These are phyloP conservation scores for Wallemia mellicola DNA, from an alignment of 1,284 basidiomycete genomes.

Conservation along the genomic window DNA sequence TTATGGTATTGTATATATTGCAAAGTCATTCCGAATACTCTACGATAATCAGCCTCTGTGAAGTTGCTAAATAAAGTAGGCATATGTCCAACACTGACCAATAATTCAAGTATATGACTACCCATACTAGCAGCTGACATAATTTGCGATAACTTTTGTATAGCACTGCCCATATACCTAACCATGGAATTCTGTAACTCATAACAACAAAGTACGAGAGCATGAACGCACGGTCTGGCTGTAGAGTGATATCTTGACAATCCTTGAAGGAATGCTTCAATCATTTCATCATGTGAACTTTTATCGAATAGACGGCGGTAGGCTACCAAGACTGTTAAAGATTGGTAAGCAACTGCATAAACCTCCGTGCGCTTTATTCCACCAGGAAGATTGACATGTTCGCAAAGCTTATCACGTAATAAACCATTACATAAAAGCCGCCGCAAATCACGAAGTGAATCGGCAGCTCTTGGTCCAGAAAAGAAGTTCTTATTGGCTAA, in stretches of 20 bases:
- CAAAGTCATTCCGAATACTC: slow-evolving; percentile 79
- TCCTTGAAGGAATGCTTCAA: slow-evolving; percentile 57
- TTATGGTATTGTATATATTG: slow-evolving; percentile 86
- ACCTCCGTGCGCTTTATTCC: slow-evolving; percentile 43
- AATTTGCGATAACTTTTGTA: slow-evolving; percentile 72
- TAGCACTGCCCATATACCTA: slow-evolving; percentile 44
- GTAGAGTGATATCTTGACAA: slow-evolving; percentile 37
- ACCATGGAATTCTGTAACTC: slow-evolving; percentile 63
- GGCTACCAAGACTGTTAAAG: slow-evolving; percentile 59
- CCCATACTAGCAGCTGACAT: slow-evolving; percentile 82
- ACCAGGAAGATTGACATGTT: slow-evolving; percentile 20
- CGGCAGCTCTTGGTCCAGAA: slow-evolving; percentile 53
- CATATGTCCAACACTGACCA: slow-evolving; percentile 56
- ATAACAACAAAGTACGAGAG: slow-evolving; percentile 40
- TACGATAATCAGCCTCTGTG: slow-evolving; percentile 68
- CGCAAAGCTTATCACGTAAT: slow-evolving; percentile 27
- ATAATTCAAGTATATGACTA: slow-evolving; percentile 80
- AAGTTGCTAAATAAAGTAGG: slow-evolving; percentile 64
- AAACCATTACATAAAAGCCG: slow-evolving; percentile 39
- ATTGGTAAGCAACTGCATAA: slow-evolving; percentile 62
- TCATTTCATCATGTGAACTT: slow-evolving; percentile 31
- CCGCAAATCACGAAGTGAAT: slow-evolving; percentile 33
- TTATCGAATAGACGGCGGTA: slow-evolving; percentile 52
- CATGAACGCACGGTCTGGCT: slow-evolving; percentile 74
- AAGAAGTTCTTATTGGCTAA: slow-evolving; percentile 88